Base-by-base conservation (phyloP, 179 eudicot species). In the Heliamphora pulchella region DNA sequence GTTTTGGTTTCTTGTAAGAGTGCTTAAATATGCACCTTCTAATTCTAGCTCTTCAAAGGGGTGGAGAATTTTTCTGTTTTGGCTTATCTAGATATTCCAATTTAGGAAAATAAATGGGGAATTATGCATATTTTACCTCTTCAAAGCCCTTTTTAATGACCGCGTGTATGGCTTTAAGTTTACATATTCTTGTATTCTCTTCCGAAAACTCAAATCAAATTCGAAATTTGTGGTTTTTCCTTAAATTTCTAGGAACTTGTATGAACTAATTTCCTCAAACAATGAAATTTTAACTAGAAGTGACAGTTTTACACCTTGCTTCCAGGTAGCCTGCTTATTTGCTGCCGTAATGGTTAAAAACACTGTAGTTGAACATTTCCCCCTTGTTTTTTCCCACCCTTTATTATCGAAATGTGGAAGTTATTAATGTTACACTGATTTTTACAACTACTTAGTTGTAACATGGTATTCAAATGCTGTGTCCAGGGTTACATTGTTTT, bases 401-500 rank as follows among this genome's bases (percentile, higher is more conserved):
- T 48, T 18, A 7, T 47, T 20, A 10, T 11, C 79, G 18, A 76
- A 8, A 76, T 18, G 11, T 18, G 43, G 61, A 20, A 1, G 8
- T 20, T 64, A 48, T 77, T 64, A 63, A 17, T 22, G 11, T 50
- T 6, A 62, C 46, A 11, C 47, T 5, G 57, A 64, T 62, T 48
- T 50, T 64, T 64, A 63, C 14, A 48, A 1, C 48, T 50, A 18
- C 22, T 13, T 20, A 47, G 22, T 9, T 41, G 7, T 81, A 54
- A 78, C 48, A 66, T 48, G 62, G n/a, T 67, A 58, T 58, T 75
- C 4, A 44, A 59, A 44, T 53, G 51, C 69, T 75, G 64, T 79
- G 58, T 77, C 79, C 92, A 94, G 98, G 98, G 98, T 73, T 94
- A 94, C 80, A 84, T 94, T 77, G 98, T 94, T 74, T 78, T 94